Percentiles rank a stretch among this genome's conserved stretches.
Evolutionary conservation across 2,329 filamentous ascomycete genomes (phyloP).

Genomic region (Didymella arachidicola): DNA sequence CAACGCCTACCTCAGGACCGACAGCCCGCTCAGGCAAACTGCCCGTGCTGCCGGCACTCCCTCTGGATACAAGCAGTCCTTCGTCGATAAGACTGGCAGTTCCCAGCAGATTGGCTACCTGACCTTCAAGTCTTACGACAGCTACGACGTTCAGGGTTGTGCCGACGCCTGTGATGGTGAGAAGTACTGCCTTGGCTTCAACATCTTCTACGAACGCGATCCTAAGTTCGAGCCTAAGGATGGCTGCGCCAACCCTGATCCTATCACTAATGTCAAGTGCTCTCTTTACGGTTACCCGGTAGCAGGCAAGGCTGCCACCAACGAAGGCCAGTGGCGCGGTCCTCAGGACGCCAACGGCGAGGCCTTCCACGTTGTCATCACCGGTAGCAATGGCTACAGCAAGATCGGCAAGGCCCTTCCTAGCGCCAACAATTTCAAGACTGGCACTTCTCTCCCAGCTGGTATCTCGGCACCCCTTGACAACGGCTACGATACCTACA

Average conservation of each 20-base stretch:
- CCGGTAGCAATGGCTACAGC: constrained; percentile 12
- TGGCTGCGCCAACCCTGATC: constrained; percentile 4
- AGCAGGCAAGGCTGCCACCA: constrained; percentile 4
- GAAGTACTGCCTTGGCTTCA: constrained; percentile 1
- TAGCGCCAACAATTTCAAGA: constrained; percentile 3
- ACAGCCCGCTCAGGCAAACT: background rate
- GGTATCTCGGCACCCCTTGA: constrained; percentile 11
- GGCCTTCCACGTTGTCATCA: constrained; percentile 10
- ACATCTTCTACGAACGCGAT: constrained; percentile 9
- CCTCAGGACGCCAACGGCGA: background rate
- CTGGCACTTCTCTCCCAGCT: background rate
- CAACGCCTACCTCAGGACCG: background rate
- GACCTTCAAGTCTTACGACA: background rate
- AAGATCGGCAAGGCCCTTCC: constrained; percentile 1
- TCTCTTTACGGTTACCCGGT: constrained; percentile 12
- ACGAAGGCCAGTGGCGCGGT: constrained; percentile 12
- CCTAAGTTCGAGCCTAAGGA: constrained; percentile 3
- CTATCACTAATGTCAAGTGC: constrained; percentile 14
- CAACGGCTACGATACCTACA: constrained; percentile 14
- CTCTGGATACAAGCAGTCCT: background rate
- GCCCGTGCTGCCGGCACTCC: background rate
- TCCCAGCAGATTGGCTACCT: background rate
- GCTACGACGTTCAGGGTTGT: background rate
- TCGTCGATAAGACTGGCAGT: background rate
- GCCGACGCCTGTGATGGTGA: background rate